phyloP scores from a whole-genome alignment of 73 alveolate species.

The Effrenium voratum region DNA sequence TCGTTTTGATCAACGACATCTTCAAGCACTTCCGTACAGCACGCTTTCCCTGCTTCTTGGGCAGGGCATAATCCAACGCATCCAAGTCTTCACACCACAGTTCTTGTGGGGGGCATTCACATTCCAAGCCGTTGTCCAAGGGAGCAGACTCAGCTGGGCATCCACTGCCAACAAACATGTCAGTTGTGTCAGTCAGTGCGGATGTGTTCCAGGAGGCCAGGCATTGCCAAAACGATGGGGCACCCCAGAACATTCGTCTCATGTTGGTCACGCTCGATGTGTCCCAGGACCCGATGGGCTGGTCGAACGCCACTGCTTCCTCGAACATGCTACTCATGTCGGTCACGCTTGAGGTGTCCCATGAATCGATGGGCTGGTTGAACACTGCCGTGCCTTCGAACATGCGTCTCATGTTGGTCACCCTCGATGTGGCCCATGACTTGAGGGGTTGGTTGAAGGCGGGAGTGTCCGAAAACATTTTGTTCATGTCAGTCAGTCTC shows the following conservation, averaged over 20 bases:
- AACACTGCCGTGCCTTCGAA: background rate
- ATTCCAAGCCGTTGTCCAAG: no score
- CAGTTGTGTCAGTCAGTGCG: background rate
- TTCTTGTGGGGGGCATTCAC: background rate
- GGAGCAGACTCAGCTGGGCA: background rate
- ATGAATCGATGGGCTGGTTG: background rate
- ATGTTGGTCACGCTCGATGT: background rate
- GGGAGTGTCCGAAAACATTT: background rate
- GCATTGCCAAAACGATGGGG: background rate
- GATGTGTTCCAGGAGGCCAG: background rate
- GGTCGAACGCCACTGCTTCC: background rate
- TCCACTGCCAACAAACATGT: background rate
- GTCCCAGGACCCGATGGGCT: background rate
- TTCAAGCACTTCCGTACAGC: background rate
- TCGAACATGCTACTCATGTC: background rate
- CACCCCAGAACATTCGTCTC: background rate
- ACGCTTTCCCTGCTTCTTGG: background rate
- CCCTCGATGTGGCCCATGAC: background rate
- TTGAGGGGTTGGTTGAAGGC: conserved; percentile 12
- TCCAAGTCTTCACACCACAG: conserved; percentile 19
- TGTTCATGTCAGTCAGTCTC: background rate
- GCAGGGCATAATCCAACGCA: background rate
- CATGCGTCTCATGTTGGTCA: background rate
- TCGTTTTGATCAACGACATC: background rate
- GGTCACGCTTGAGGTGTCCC: background rate